phyloP scores from a whole-genome alignment of 2,329 filamentous ascomycete species.

The Aspergillus ruber region DNA sequence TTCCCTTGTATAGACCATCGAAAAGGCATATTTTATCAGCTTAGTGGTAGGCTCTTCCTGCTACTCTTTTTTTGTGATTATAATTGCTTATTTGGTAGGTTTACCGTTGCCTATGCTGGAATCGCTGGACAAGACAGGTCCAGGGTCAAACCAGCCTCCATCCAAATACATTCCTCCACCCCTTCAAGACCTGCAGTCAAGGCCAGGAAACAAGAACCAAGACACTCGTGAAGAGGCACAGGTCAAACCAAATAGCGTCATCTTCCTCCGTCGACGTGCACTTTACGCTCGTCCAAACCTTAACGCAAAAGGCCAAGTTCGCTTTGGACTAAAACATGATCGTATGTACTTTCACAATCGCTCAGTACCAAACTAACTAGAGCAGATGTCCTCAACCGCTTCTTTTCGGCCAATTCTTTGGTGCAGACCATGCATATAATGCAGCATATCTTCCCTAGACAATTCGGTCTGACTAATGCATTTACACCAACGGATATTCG shows the following conservation, averaged over 20 bases:
- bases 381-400: slow-evolving; percentile 75
- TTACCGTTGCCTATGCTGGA: slow-evolving; percentile 25
- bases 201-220: background rate
- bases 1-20: slow-evolving; percentile 59
- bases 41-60: slow-evolving; percentile 57
- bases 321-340: slow-evolving; percentile 71
- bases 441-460: slow-evolving; percentile 89
- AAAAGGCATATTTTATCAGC: slow-evolving; percentile 64
- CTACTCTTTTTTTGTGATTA: background rate
- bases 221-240: slow-evolving; percentile 1
- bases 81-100: slow-evolving; percentile 15
- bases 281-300: slow-evolving; percentile 72
- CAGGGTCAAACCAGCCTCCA: background rate
- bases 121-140: slow-evolving; percentile 9
- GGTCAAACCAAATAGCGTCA: slow-evolving; percentile 51
- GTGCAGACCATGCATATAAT: slow-evolving; percentile 63
- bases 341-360: slow-evolving; percentile 52
- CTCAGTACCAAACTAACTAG: background rate
- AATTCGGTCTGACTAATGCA: slow-evolving; percentile 88
- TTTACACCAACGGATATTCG: slow-evolving; percentile 66
- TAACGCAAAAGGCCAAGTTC: slow-evolving; percentile 60
- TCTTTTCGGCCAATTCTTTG: slow-evolving; percentile 36
- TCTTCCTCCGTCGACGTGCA: slow-evolving; percentile 75
- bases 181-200: background rate
- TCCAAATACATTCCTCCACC: background rate